phyloP scores from a whole-genome alignment of 1,284 basidiomycete genomes.

The Trichosporon faecale region DNA sequence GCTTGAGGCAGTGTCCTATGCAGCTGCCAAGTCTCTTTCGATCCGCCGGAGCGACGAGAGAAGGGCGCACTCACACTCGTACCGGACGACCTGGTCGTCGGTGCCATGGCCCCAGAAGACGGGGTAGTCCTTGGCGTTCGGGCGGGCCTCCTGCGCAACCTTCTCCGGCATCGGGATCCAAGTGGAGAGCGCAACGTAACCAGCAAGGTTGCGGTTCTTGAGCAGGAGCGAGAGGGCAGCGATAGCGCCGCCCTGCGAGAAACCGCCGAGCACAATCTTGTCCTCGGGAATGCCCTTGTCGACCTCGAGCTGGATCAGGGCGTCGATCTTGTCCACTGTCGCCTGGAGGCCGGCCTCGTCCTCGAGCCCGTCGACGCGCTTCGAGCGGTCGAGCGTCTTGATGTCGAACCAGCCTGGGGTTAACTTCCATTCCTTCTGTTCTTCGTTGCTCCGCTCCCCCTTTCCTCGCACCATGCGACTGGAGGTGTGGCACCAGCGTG shows the following conservation, averaged over 20 bases:
- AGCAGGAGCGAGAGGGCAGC: slow-evolving; percentile 69
- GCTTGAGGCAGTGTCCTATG: background rate
- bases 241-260: slow-evolving; percentile 83
- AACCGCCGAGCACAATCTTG: slow-evolving; percentile 69
- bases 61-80: slow-evolving; percentile 43
- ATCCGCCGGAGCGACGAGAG: background rate
- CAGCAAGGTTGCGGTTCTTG: slow-evolving; percentile 65
- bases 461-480: too few species aligned
- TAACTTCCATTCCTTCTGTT: background rate
- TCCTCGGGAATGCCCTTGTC: slow-evolving; percentile 65
- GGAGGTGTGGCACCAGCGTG: too few species aligned
- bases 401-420: slow-evolving; percentile 68
- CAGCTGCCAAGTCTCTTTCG: background rate
- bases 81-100: slow-evolving; percentile 69
- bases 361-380: slow-evolving; percentile 58
- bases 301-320: slow-evolving; percentile 70
- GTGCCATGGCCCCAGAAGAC: slow-evolving; percentile 86
- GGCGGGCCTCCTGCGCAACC: slow-evolving; percentile 55
- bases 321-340: slow-evolving; percentile 62
- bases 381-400: slow-evolving; percentile 61
- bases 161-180: slow-evolving; percentile 69
- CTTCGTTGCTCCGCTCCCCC: too few species aligned
- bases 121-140: slow-evolving; percentile 58
- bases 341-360: slow-evolving; percentile 66
- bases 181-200: slow-evolving; percentile 68